Evolutionary conservation across 148 eudicot genomes (phyloP).

Genomic region (Suaeda aralocaspica): DNA sequence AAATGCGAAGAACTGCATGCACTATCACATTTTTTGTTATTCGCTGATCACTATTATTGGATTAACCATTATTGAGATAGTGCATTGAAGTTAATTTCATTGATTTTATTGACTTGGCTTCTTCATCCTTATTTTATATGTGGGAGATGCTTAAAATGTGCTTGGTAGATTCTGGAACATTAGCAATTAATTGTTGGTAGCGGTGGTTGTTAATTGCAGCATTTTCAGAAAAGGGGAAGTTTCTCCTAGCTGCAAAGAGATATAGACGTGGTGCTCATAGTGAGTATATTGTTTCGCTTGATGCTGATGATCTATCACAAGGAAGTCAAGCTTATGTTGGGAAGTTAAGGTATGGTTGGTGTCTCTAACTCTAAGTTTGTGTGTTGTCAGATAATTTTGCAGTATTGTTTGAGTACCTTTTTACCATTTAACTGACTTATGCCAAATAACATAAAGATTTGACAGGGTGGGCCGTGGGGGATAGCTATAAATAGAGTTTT

Average conservation of each 20-base stretch:
- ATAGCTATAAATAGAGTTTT: background rate
- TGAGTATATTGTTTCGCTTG: constrained; percentile 85
- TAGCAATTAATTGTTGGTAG: background rate
- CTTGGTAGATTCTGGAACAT: background rate
- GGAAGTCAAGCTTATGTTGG: constrained; percentile 94
- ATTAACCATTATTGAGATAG: too few species aligned
- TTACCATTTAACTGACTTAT: background rate
- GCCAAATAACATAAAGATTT: background rate
- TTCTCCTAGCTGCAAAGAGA: constrained; percentile 86
- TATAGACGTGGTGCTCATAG: constrained; percentile 70
- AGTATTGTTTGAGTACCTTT: background rate
- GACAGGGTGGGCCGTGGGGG: background rate
- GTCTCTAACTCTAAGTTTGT: too few species aligned
- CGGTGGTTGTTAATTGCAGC: constrained; percentile 40
- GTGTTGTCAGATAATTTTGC: background rate
- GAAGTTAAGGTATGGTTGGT: constrained; percentile 64
- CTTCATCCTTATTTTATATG: background rate
- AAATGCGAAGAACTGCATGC: too few species aligned
- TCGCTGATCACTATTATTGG: too few species aligned
- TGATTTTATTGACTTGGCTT: background rate
- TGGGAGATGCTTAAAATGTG: background rate
- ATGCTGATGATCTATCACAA: constrained; percentile 75
- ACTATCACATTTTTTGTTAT: too few species aligned
- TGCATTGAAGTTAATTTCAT: too few species aligned
- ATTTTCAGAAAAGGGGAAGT: constrained; percentile 77